Evolutionary conservation across 108 stramenopile species (phyloP), one percentile per base, ranked within the genome.

Genomic region (Skeletonema marinoi): DNA sequence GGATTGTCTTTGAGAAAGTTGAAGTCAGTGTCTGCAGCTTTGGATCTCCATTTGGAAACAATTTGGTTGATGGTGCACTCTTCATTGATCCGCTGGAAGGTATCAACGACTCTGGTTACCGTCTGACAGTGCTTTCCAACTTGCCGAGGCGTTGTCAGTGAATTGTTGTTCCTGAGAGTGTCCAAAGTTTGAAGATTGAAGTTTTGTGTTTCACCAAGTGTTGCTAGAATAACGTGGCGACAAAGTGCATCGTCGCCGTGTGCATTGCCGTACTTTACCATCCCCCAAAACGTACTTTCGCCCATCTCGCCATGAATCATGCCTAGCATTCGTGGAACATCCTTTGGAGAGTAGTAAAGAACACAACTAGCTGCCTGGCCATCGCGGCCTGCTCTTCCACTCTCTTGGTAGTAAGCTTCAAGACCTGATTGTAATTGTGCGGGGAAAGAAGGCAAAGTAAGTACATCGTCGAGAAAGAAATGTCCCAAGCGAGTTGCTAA

Each of bases 391-490:
- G 97, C 97, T 16, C 98, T 78, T 8, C 98, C 98, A 19, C 88
- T 87, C 78, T 99, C 98, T 84, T 99, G 98, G 74, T 96, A 96
- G 85, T 98, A 98, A 21, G 92, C 94, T 84, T 96, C 96, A 3
- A 98, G 74, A n/a, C 54, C 44, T 46, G 5, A 46, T 16, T 46
- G 44, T n/a, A 3, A n/a, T 16, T 46, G 41, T 42, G 10, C 41
- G 13, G 13, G 41, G 13, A 46, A n/a, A 16, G 11, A 1, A 46
- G 44, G 44, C 44, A 46, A n/a, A 16, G 11, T 46, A 11, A 46
- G 44, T 11, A 46, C 14, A 46, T 46, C 5, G 3, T n/a, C 44
- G 3, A 46, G 16, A 16, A 46, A 16, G 3, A n/a, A 3, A 46
- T n/a, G 3, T n/a, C 16, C 44, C 16, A 46, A 4, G 16, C 44